Conservation (phyloP, 2,329 filamentous ascomycete species). For the Epichloe hybrida region DNA sequence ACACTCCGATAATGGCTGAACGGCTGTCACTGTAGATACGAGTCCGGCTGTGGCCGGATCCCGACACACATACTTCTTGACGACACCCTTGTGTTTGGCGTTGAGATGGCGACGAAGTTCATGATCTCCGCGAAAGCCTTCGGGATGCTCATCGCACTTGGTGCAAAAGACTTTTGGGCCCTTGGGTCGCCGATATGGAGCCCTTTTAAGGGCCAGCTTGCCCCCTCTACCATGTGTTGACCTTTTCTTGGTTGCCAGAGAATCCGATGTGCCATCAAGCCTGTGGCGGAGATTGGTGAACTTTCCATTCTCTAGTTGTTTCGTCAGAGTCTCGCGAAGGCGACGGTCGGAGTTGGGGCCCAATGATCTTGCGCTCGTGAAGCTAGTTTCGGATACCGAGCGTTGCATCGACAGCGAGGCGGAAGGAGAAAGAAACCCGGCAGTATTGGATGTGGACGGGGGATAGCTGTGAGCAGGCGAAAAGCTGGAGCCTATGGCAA, state of each 20-base stretch:
- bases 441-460: conserved; percentile 6
- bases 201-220: conserved; percentile 31
- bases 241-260: conserved; percentile 6
- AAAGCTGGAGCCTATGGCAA: conserved; percentile 25
- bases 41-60: conserved; percentile 33
- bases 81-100: conserved; percentile 45
- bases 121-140: conserved; percentile 77
- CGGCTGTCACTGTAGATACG: conserved; percentile 32
- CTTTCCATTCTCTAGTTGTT: conserved; percentile 30
- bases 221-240: conserved; percentile 22
- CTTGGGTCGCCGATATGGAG: conserved; percentile 44
- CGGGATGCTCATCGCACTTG: conserved; percentile 56
- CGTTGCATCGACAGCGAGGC: conserved; percentile 28
- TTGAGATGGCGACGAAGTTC: conserved; percentile 59
- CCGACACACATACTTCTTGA: conserved; percentile 45
- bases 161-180: conserved; percentile 59
- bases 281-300: conserved; percentile 31
- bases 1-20: conserved; percentile 61
- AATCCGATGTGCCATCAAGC: conserved; percentile 14
- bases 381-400: conserved; percentile 31
- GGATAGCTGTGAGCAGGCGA: conserved; percentile 16
- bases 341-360: conserved; percentile 30
- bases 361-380: conserved; percentile 28
- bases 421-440: background rate
- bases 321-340: conserved; percentile 32